Base-by-base conservation (phyloP, 108 stramenopile species). In the Nitzschia sp. region DNA sequence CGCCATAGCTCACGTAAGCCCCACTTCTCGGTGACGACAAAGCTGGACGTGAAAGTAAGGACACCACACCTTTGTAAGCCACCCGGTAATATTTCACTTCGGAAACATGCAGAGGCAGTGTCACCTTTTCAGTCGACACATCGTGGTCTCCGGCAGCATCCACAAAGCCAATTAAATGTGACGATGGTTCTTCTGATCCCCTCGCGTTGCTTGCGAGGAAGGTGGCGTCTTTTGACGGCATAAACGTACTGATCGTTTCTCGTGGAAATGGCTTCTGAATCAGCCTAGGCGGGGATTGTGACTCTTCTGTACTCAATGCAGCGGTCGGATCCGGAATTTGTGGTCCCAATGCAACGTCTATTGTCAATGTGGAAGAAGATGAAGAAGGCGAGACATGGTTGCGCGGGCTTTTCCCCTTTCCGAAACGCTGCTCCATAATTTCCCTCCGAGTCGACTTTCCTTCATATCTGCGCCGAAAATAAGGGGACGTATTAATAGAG, bases 1-100 rank as follows among this genome's bases (percentile, higher is more conserved):
- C 92, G 22, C 92, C 92, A 60, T 90, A 90, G 25, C 84, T 68
- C 0, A 93, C 62, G 61, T 88, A 85, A 3, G 63, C 69, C 21
- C 87, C 87, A 68, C 74, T 79, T 36, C 75, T 58, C 25, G 30
- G 61, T 3, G 61, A 55, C 1, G 52, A 15, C 4, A 23, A 4
- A 9, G 25, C 28, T 13, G 74, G 78, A 6, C 67, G 53, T 1
- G 72, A 30, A n/a, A 92, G 58, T 13, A 92, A 73, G 4, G 88
- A 75, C 2, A 89, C 88, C 2, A 89, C 83, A 0, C 91, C 91
- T 35, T 69, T 52, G 58, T 83, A 92, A 1, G 76, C 71, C 3
- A 92, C 73, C 44, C 82, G 82, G 63, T 89, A 92, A 50, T 88
- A 88, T 23, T 71, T n/a, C 34, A 76, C n/a, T 17, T 30, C 63